Evolutionary conservation across 495 filamentous ascomycete species (phyloP).

Genomic region (Trichoderma virens): DNA sequence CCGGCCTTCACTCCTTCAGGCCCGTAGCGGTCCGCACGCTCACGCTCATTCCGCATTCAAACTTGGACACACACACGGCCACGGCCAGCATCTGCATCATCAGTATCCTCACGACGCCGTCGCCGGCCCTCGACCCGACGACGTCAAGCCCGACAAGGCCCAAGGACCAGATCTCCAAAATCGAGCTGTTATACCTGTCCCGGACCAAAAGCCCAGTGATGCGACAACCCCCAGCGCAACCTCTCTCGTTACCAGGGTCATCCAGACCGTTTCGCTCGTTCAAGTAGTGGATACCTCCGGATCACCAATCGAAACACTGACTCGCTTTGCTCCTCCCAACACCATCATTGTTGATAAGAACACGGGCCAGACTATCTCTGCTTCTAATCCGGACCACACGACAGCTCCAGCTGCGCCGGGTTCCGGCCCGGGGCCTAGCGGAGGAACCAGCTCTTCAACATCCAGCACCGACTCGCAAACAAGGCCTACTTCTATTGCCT

Average conservation of each 20-base stretch:
- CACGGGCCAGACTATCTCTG: constrained; percentile 9
- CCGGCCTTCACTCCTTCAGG: constrained; percentile 49
- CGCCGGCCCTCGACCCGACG: neutral
- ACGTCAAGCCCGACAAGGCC: neutral
- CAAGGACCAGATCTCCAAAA: neutral
- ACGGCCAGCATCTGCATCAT: constrained; percentile 14
- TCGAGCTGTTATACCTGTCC: neutral
- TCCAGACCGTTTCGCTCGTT: constrained; percentile 22
- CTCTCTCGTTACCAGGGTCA: constrained; percentile 9
- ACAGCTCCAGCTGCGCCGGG: neutral
- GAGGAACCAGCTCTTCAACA: neutral
- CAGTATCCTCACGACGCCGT: constrained; percentile 5
- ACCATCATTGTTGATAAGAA: constrained; percentile 6
- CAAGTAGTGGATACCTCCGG: constrained; percentile 38
- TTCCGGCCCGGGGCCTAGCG: neutral
- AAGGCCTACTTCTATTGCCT: neutral
- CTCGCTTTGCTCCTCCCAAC: constrained; percentile 19
- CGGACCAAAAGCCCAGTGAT: neutral
- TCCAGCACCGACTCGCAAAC: neutral
- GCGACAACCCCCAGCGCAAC: neutral
- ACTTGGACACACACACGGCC: constrained; percentile 25
- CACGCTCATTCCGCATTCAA: constrained; percentile 22
- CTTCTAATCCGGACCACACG: constrained; percentile 5
- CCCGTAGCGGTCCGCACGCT: constrained; percentile 23
- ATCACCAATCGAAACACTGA: constrained; percentile 29